Evolutionary conservation across 2,329 filamentous ascomycete species (phyloP), one percentile per base, ranked within the genome.

Genomic region (Cadophora sp.): DNA sequence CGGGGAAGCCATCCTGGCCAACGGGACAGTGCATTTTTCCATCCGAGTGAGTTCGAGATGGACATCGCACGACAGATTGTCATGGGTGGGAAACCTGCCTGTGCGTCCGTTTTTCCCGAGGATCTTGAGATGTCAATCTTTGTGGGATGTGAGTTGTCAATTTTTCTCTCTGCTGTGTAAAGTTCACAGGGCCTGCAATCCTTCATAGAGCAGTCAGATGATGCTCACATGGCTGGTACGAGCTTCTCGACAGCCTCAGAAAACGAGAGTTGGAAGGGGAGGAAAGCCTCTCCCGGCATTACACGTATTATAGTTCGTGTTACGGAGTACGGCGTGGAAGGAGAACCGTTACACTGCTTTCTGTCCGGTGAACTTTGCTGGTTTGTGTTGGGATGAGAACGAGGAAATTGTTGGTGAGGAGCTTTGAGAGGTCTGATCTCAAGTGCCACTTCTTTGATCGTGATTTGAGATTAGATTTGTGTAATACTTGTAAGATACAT

Each of bases 81-180:
- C n/a, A 56, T 56, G 33, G 55, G 16, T 24, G 33, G 33, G 45
- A 20, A 13, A 20, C 5, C 16, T n/a, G n/a, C n/a, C 4, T 48
- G n/a, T 58, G 55, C 55, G n/a, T 58, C 36, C 55, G 55, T 43
- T 58, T 58, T 58, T 27, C 55, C 55, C 55, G 55, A 41, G n/a
- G 33, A 58, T 43, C 55, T 24, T 24, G n/a, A 58, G 18, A 58
- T 58, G 55, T 58, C 55, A 58, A 58, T 58, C 55, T 58, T 27
- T 27, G 55, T 58, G 33, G 20, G 8, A 58, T 20, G 20, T 43
- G 55, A 58, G n/a, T 27, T 39, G 33, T 58, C 55, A 13, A 24
- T 58, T 43, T 41, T 2, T 11, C 13, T 9, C 36, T 13, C 20
- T 18, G 55, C 36, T 43, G 55, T 58, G 20, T 22, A 27, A 27